Evolutionary conservation across 2,329 filamentous ascomycete genomes (phyloP).

Genomic region (Incumbomyces lentus): DNA sequence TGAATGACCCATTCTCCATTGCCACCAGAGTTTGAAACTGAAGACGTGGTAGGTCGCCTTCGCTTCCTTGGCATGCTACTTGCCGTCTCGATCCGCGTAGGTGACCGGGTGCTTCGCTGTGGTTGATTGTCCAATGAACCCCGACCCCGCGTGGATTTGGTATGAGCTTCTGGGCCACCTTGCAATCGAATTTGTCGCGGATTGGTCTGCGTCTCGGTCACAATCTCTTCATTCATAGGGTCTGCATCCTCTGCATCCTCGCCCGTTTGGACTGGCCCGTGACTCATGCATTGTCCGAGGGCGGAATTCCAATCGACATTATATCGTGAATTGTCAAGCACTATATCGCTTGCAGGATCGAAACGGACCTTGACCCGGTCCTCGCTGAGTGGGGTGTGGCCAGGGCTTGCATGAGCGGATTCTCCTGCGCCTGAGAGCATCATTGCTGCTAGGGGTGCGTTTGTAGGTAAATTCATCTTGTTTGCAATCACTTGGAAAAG

Average conservation of each 20-base stretch:
- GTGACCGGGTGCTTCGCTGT: background rate
- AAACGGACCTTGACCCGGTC: conserved; percentile 58
- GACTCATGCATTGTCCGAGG: conserved; percentile 12
- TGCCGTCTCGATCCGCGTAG: background rate
- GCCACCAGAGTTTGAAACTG: background rate
- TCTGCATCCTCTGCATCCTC: conserved; percentile 9
- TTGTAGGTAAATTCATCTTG: conserved; percentile 59
- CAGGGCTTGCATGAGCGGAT: conserved; percentile 52
- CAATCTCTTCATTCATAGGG: conserved; percentile 8
- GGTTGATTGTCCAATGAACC: background rate
- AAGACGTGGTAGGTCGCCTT: background rate
- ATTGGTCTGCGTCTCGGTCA: background rate
- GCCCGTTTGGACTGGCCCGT: conserved; percentile 6
- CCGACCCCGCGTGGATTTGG: background rate
- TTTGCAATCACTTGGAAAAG: conserved; percentile 72
- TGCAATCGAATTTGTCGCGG: background rate
- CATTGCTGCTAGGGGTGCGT: conserved; percentile 52
- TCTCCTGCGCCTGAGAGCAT: conserved; percentile 51
- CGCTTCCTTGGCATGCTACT: background rate
- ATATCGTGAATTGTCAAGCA: conserved; percentile 30
- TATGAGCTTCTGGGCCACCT: background rate
- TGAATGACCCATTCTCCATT: conserved; percentile 48
- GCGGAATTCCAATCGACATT: conserved; percentile 14
- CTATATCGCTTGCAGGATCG: conserved; percentile 38
- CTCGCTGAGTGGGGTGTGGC: conserved; percentile 59